Evolutionary conservation across 805 yeast genomes (phyloP).

Genomic region (Maudiozyma turicensis): DNA sequence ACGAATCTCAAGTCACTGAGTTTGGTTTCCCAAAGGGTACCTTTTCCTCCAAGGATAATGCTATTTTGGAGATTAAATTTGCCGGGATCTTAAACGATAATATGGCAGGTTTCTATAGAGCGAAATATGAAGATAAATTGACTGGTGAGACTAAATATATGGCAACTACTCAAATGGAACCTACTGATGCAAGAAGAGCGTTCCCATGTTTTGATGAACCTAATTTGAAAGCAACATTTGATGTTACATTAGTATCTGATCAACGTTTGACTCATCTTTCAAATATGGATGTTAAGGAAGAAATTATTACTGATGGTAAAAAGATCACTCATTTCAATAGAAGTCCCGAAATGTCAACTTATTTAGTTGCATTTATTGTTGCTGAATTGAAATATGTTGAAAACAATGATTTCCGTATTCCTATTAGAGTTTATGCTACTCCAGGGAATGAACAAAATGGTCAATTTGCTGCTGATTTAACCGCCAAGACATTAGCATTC

Average conservation of each 20-base stretch:
- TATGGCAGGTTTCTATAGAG: slow-evolving; percentile 78
- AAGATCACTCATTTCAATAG: slow-evolving; percentile 56
- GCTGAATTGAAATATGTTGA: slow-evolving; percentile 74
- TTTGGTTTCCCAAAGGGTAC: slow-evolving; percentile 44
- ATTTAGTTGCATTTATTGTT: slow-evolving; percentile 71
- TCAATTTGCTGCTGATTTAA: slow-evolving; percentile 60
- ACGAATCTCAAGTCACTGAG: slow-evolving; percentile 53
- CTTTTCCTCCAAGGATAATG: slow-evolving; percentile 13
- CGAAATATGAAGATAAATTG: slow-evolving; percentile 45
- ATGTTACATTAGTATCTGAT: slow-evolving; percentile 50
- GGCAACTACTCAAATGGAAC: slow-evolving; percentile 81
- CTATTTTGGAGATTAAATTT: slow-evolving; percentile 39
- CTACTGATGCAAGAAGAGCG: slow-evolving; percentile 79
- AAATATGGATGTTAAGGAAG: slow-evolving; percentile 55
- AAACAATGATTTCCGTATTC: slow-evolving; percentile 53
- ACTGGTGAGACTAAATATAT: slow-evolving; percentile 59
- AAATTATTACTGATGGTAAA: slow-evolving; percentile 35
- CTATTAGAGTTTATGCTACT: slow-evolving; percentile 73
- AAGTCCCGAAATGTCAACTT: slow-evolving; percentile 81
- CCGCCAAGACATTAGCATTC: slow-evolving; percentile 65
- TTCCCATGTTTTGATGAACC: slow-evolving; percentile 87
- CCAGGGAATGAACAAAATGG: slow-evolving; percentile 69
- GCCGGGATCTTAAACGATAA: slow-evolving; percentile 61
- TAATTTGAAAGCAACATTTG: slow-evolving; percentile 64
- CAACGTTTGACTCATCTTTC: slow-evolving; percentile 50